Percentiles rank a stretch among this genome's conserved stretches.
Evolutionary conservation across 2,329 filamentous ascomycete species (phyloP).

Genomic region (Zasmidium angulare): DNA sequence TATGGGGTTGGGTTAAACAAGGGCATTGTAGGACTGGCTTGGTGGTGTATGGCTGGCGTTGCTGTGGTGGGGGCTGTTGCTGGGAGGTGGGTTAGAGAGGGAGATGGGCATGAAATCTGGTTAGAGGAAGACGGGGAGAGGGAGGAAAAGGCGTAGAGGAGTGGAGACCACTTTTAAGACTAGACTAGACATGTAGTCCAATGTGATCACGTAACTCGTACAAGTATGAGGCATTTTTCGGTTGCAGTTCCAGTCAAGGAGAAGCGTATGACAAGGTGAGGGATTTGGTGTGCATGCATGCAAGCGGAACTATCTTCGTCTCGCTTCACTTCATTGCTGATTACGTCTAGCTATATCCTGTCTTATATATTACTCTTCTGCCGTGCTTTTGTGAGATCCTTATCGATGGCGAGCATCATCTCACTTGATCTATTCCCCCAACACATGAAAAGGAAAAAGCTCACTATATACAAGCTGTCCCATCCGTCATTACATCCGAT

Average conservation of each 20-base stretch:
- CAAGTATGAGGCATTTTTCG: background rate
- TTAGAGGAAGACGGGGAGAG: slow-evolving; percentile 47
- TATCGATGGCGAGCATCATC: background rate
- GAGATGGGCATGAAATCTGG: slow-evolving; percentile 60
- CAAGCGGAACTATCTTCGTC: no score
- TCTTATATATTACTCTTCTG: background rate
- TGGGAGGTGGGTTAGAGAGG: slow-evolving; percentile 62
- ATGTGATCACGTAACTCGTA: background rate
- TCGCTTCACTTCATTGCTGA: background rate
- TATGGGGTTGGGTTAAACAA: slow-evolving; percentile 53
- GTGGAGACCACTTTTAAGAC: background rate
- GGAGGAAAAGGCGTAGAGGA: slow-evolving; percentile 3
- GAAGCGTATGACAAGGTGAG: background rate
- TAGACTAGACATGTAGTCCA: background rate
- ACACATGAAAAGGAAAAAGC: background rate
- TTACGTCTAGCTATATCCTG: background rate
- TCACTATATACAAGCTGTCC: background rate
- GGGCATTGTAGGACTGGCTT: slow-evolving; percentile 57
- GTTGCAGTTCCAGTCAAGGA: background rate
- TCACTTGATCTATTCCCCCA: background rate
- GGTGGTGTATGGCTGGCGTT: slow-evolving; percentile 57
- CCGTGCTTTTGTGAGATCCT: background rate
- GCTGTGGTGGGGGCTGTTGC: slow-evolving; percentile 58
- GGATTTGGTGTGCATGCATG: no score
- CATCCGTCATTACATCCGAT: background rate